Evolutionary conservation across 1,284 basidiomycete species (phyloP).

Genomic region (Sporisorium sorghi): DNA sequence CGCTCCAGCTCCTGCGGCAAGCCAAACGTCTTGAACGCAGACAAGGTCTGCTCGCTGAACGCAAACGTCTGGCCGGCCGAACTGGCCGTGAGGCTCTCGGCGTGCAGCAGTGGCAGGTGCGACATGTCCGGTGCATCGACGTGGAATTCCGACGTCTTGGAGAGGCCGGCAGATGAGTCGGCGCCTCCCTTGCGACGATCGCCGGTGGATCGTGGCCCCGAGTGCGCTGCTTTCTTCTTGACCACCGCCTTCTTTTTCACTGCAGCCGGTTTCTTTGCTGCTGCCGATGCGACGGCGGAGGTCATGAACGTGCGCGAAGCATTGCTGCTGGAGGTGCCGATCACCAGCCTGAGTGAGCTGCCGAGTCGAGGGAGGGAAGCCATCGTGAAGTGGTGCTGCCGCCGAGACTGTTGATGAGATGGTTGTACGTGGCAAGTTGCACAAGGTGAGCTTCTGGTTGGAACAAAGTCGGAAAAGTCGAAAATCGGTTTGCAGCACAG

Average conservation of each 20-base stretch:
- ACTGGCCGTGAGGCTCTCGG: slow-evolving; percentile 42
- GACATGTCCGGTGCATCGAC: slow-evolving; percentile 57
- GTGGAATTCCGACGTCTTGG: slow-evolving; percentile 52
- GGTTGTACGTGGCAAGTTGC: not conserved
- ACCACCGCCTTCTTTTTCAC: slow-evolving; percentile 62
- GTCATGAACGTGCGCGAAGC: slow-evolving; percentile 28
- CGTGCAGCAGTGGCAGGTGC: slow-evolving; percentile 48
- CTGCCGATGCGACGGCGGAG: slow-evolving; percentile 28
- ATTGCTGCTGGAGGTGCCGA: slow-evolving; percentile 11
- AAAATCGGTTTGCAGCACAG: slow-evolving; percentile 25
- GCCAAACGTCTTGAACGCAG: slow-evolving; percentile 55
- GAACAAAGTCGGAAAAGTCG: slow-evolving; percentile 16
- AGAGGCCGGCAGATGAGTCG: slow-evolving; percentile 45
- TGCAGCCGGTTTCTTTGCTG: slow-evolving; percentile 48
- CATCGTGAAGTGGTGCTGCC: slow-evolving; percentile 15
- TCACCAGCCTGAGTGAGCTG: slow-evolving; percentile 23
- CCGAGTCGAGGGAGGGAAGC: slow-evolving; percentile 25
- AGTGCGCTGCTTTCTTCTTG: slow-evolving; percentile 50
- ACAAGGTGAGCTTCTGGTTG: not conserved
- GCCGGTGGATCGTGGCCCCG: slow-evolving; percentile 55
- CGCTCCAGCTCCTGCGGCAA: slow-evolving; percentile 56
- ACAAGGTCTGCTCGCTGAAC: slow-evolving; percentile 45
- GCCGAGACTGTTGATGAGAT: not conserved
- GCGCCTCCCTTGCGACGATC: slow-evolving; percentile 59
- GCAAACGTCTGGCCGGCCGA: slow-evolving; percentile 51